Evolutionary conservation across 208 protist species (phyloP).

Genomic region (Borovskyia barvae): DNA sequence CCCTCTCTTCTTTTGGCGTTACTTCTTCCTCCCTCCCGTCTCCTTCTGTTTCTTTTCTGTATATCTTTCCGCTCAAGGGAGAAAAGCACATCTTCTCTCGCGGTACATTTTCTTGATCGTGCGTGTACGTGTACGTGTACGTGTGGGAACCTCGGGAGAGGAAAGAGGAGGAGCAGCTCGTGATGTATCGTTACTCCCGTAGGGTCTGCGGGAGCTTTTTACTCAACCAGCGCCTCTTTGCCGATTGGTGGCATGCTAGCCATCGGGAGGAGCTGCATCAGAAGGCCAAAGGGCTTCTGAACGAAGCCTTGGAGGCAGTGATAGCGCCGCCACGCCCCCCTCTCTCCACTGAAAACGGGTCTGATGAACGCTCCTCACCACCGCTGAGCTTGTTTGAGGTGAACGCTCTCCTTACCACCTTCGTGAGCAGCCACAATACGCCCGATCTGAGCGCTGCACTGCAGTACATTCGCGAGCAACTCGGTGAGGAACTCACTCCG

Average conservation of each 20-base stretch:
- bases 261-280: conserved; percentile 66
- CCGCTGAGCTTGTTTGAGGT: conserved; percentile 46
- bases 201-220: conserved; percentile 44
- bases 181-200: conserved; percentile 29
- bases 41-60: no score
- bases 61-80: no score
- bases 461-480: conserved; percentile 76
- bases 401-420: conserved; percentile 70
- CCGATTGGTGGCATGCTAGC: conserved; percentile 84
- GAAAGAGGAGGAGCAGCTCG: no score
- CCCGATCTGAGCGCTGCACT: conserved; percentile 60
- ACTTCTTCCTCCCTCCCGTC: no score
- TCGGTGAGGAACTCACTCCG: conserved; percentile 49
- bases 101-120: no score
- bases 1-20: no score
- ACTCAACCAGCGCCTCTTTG: conserved; percentile 55
- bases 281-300: conserved; percentile 43
- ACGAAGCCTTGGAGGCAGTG: conserved; percentile 23
- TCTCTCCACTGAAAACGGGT: background rate
- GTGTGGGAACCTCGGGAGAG: no score
- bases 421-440: conserved; percentile 61
- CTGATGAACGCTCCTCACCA: background rate
- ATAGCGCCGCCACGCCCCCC: background rate
- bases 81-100: no score
- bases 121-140: no score